Base-by-base conservation (phyloP, 2,329 filamentous ascomycete genomes). In the Exophiala calicioides region DNA sequence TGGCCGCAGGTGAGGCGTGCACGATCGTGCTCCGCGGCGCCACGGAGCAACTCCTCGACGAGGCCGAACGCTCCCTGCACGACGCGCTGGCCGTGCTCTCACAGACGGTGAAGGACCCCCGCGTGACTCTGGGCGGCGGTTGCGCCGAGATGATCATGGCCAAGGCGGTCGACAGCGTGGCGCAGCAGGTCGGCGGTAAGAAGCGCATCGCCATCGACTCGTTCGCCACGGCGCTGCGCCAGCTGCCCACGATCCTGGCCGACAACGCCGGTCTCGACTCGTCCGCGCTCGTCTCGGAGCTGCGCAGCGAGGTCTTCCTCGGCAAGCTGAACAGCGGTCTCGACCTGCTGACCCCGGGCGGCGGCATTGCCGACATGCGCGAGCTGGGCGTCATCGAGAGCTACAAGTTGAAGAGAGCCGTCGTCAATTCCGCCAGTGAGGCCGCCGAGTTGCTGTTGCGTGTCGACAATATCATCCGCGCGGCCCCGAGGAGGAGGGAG, bases 91-190 rank as follows among this genome's bases (percentile, higher is more conserved):
- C 93, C 10, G 93, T 98, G 9, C 81, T 98, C 30, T 97, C 91
- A 7, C 93, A 98, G 71, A 98, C 93, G 1, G 88, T 98, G 61
- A 88, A 86, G 68, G 90, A 96, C 71, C 93, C 93, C 41, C 84
- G 88, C 66, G 94, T 90, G 31, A 97, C 93, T 0, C 82, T 98
- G 3, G 93, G 93, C 42, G 93, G 93, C 64, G 93, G 93, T 20
- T 97, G 90, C 65, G 90, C 91, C 3, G 93, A 98, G 80, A 97
- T 97, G 91, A 75, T 95, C 59, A 98, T 98, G 93, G 88, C 91
- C 56, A 95, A 96, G 78, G 93, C 93, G 5, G 93, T 98, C 16
- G 91, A 96, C 65, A 87, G 86, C 52, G 89, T 89, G 4, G 90
- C 90, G 16, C 90, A 94, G 53, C 91, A 95, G 62, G 87, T 95